Evolutionary conservation across 345 rosid genomes (phyloP), one percentile per base, ranked within the genome.

Genomic region (Aquilaria sinensis): DNA sequence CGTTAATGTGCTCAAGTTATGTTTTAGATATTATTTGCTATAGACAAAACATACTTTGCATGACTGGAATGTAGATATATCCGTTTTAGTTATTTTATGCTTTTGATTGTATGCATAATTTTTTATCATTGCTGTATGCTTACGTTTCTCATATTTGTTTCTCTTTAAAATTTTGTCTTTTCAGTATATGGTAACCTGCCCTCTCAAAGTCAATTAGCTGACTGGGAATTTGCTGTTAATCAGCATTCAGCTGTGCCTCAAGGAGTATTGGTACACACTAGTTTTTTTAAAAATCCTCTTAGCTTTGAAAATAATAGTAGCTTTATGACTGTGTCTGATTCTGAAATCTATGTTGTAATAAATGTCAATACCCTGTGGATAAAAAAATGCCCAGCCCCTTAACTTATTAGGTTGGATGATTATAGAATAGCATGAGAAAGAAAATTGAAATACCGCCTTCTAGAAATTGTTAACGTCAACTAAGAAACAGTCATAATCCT

Each of bases 221-320:
- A 90, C 72, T 94, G 99, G 99, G 95, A 94, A 71, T 94, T 94
- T 71, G 80, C 96, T 7, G 71, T 94, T 74, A 75, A 90, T 70
- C 97, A 94, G 69, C 97, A 94, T 80, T 94, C 99, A 50, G 99
- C 99, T 52, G 95, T 90, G 51, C 99, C 99, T 0, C 96, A 88
- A 77, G 95, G 92, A 69, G 69, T 94, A 64, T 71, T 94, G 86
- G 99, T 94, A 57, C 6, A 74, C 10, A 32, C 23, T 23, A 0
- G 23, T 23, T 23, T 23, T 23, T 23, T 23, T 0, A 23, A 23
- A 23, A 23, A 23, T 23, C 52, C 51, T 32, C 66, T 49, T 29
- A 46, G 46, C 31, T 16, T 41, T 15, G 31, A 49, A 33, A 37
- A 37, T 3, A 3, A 2, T 37, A 37, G 43, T 37, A 37, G 43